phyloP scores from a whole-genome alignment of 2,329 filamentous ascomycete genomes.

The Zasmidium citrigriseum region DNA sequence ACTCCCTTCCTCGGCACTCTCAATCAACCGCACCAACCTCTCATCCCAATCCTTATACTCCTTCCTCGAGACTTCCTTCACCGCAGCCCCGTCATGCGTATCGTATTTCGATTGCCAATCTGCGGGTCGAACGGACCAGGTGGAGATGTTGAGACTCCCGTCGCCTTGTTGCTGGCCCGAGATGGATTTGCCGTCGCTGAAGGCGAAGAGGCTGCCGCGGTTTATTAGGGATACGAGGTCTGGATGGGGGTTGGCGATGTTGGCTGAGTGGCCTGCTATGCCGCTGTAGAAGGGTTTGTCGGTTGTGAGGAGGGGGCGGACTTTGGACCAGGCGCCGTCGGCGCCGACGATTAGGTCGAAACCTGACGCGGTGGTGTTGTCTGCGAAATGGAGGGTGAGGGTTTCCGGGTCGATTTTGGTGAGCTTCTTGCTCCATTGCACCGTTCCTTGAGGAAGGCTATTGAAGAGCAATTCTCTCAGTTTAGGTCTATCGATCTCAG shows the following conservation, averaged over 20 bases:
- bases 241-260: conserved; percentile 34
- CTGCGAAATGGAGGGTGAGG: conserved; percentile 32
- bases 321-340: conserved; percentile 47
- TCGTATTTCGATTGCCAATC: conserved; percentile 18
- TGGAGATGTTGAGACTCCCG: conserved; percentile 22
- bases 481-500: conserved; percentile 39
- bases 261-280: conserved; percentile 35
- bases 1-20: conserved; percentile 26
- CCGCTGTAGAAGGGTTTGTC: conserved; percentile 41
- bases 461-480: conserved; percentile 38
- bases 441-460: conserved; percentile 30
- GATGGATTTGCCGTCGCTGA: conserved; percentile 32
- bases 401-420: conserved; percentile 17
- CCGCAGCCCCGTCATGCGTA: conserved; percentile 22
- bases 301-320: conserved; percentile 34
- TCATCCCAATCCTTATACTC: conserved; percentile 36
- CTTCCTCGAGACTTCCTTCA: conserved; percentile 24
- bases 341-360: conserved; percentile 48
- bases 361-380: conserved; percentile 36
- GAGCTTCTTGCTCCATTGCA: conserved; percentile 38
- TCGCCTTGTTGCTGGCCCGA: conserved; percentile 30
- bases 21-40: conserved; percentile 37
- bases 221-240: conserved; percentile 38
- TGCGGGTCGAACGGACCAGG: conserved; percentile 17
- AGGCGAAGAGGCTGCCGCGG: conserved; percentile 32